Percentiles rank a stretch among this genome's conserved stretches.
phyloP scores from a whole-genome alignment of 129 eudicot genomes.

The Ambrosia trifida region DNA sequence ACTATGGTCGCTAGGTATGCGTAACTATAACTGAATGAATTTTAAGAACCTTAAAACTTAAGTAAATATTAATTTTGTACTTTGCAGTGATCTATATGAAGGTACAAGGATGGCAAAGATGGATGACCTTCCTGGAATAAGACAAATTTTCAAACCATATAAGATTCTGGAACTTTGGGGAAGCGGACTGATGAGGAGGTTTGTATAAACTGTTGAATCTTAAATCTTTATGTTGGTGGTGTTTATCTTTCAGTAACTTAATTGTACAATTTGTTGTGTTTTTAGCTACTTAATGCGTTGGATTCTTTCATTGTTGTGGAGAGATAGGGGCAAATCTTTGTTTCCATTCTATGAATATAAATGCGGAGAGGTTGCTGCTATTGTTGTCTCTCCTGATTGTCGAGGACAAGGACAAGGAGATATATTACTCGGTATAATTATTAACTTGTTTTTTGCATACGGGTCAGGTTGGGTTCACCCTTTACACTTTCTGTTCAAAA shows the following conservation, averaged over 20 bases:
- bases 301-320: constrained; percentile 81
- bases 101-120: too few species aligned
- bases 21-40: too few species aligned
- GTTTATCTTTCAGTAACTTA: constrained; percentile 7
- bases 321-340: constrained; percentile 95
- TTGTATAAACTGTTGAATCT: not conserved
- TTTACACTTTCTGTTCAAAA: too few species aligned
- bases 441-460: not conserved
- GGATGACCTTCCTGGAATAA: too few species aligned
- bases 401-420: constrained; percentile 99
- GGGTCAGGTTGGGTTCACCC: constrained; percentile 7
- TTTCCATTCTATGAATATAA: constrained; percentile 79
- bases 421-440: constrained; percentile 76
- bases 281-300: constrained; percentile 64
- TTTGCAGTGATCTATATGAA: too few species aligned
- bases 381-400: constrained; percentile 98
- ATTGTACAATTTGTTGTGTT: constrained; percentile 8
- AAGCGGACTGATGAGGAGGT: constrained; percentile 88
- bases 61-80: too few species aligned
- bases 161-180: constrained; percentile 90
- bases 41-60: too few species aligned
- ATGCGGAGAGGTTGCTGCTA: constrained; percentile 91
- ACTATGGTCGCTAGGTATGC: too few species aligned
- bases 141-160: constrained; percentile 76
- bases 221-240: not conserved